Base-by-base conservation (phyloP, 225 moss, liverwort and hornwort genomes). In the Marchantia polymorpha region DNA sequence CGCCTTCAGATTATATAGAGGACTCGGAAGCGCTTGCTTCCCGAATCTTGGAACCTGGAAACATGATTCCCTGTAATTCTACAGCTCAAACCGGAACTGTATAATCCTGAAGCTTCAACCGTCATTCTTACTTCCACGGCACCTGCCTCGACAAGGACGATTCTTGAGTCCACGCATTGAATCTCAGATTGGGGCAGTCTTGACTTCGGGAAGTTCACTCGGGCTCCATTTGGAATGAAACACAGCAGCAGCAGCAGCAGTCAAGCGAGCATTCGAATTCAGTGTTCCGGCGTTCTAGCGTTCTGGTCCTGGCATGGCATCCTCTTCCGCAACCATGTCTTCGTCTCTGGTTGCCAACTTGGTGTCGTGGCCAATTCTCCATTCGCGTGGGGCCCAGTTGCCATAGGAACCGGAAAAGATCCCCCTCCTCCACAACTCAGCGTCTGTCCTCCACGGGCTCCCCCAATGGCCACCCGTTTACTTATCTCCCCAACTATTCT, bases 401-500 rank as follows among this genome's bases (percentile, higher is more conserved):
- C 10, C 29, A 0, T 3, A 46, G 29, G 19, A 58, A 12, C 1
- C 29, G 15, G 31, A 4, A 54, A 52, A 73, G 23, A n/a, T 73
- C 73, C 53, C 0, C 52, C 73, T 73, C 52, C 52, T 15, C 73
- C 73, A 73, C 73, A 52, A 26, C 29, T 46, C 19, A 22, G 58
- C 58, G 27, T 46, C 27, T 59, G 75, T 58, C 7, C 27, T 31
- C 71, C 75, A 39, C 58, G 30, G 22, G 7, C 39, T 39, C 59
- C 75, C n/a, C 75, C 75, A 59, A 75, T 75, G 58, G 75, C 75
- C 75, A 75, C 58, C 58, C 30, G 75, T 75, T 75, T 29, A 75
- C 75, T 75, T 70, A 70, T 70, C 70, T 47, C 14, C 16, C 31
- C 6, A 49, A 17, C 22, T 50, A 15, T 50, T 31, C 39, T 47